Base-by-base conservation (phyloP, 805 yeast species). In the Metschnikowia sp. region DNA sequence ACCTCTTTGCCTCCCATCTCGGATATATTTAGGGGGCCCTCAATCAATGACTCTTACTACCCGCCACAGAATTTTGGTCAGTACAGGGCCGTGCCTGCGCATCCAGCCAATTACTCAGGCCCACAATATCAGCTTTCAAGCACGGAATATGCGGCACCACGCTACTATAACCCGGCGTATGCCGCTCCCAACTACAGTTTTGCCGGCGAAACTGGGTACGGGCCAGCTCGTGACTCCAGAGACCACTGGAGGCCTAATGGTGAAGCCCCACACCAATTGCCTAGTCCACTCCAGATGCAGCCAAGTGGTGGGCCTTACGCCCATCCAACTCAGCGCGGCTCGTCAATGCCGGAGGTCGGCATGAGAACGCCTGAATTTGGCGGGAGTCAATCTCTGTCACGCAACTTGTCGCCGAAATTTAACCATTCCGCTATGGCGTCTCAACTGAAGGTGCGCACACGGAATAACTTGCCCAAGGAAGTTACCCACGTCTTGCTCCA, bases 391-490 rank as follows among this genome's bases (percentile, higher is more conserved):
- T 40, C 49, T 35, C 42, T 31, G 43, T 36, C 48, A 6, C 44
- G 42, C 6, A 39, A 38, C 18, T 19, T 45, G 54, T 30, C 50
- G 40, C 45, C 40, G 36, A 30, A 28, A 39, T 30, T 34, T 7
- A 47, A 32, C 43, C 44, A 44, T 26, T 39, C 48, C 45, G 3
- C 38, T 61, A 22, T 22, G 26, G 30, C 44, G 35, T 19, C 31
- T 13, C 36, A 35, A 2, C 22, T 36, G 15, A 46, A 42, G 45
- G 45, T 36, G 29, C 70, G 70, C 44, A 72, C 76, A 1, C 75
- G 96, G 54, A 84, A 88, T 38, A 88, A 87, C 63, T 69, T 88
- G 51, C 96, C 96, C 19, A 81, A 86, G 56, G 86, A 81, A 49
- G 87, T 89, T 2, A 87, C 92, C 4, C 80, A 80, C 50, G 81